Percentiles rank a stretch among this genome's conserved stretches.
Conservation (phyloP, 164 flowering plant genomes). For the Kalanchoe fedtschenkoi region DNA sequence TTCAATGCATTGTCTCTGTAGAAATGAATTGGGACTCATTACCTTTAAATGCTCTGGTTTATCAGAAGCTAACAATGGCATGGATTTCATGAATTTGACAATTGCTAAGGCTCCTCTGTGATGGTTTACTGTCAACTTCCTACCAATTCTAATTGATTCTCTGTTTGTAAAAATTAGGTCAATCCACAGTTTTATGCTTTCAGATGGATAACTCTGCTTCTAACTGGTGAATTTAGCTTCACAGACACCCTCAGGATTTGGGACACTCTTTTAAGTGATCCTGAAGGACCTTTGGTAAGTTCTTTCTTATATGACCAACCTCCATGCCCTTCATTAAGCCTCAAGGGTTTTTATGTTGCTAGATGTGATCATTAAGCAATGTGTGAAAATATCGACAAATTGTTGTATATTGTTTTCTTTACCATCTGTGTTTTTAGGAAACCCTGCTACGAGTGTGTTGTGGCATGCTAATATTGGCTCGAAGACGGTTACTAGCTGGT, state of each 20-base stretch:
- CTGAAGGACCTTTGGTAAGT: conserved; percentile 88
- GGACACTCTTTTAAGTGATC: conserved; percentile 92
- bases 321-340: not conserved
- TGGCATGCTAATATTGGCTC: conserved; percentile 76
- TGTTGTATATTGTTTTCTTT: not conserved
- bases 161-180: conserved; percentile 39
- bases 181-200: conserved; percentile 98
- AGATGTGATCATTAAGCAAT: not conserved
- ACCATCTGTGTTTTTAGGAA: conserved; percentile 39
- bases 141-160: not conserved
- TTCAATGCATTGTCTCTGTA: not conserved
- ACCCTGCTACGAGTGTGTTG: conserved; percentile 83
- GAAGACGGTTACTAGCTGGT: conserved; percentile 91
- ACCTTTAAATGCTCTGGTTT: not conserved
- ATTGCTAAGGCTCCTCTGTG: not conserved
- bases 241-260: conserved; percentile 86
- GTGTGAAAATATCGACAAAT: not conserved
- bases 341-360: not conserved
- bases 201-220: conserved; percentile 95
- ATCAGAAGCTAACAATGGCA: not conserved
- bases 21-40: not conserved
- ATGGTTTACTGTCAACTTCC: not conserved
- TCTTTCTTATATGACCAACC: conserved; percentile 3
- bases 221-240: conserved; percentile 94
- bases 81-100: not conserved